phyloP scores from a whole-genome alignment of 1,139 yeast species.

The Suhomyces choctaworum region DNA sequence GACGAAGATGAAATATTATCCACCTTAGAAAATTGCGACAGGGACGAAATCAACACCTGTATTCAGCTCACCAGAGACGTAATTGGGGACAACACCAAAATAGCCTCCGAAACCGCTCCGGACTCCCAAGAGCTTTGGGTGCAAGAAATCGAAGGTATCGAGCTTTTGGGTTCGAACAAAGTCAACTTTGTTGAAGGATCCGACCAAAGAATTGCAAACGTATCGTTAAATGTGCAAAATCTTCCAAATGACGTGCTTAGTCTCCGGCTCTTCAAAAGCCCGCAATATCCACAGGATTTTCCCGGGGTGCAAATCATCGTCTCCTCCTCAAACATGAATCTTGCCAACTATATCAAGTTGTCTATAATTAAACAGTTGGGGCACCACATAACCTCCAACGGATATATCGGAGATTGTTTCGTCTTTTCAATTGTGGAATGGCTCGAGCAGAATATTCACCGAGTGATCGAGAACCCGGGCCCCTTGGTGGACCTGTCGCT shows the following conservation, averaged over 20 bases:
- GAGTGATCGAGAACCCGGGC: slow-evolving; percentile 72
- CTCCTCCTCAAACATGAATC: slow-evolving; percentile 41
- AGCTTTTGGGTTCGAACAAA: slow-evolving; percentile 46
- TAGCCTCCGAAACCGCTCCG: slow-evolving; percentile 14
- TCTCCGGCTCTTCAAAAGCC: slow-evolving; percentile 53
- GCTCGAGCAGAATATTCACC: slow-evolving; percentile 62
- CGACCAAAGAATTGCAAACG: slow-evolving; percentile 28
- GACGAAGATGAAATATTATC: slow-evolving; percentile 63
- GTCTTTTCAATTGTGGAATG: slow-evolving; percentile 69
- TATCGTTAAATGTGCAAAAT: slow-evolving; percentile 35
- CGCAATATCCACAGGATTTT: slow-evolving; percentile 55
- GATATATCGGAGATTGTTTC: slow-evolving; percentile 67
- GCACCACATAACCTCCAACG: slow-evolving; percentile 37
- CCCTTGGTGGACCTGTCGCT: slow-evolving; percentile 40
- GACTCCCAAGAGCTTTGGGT: slow-evolving; percentile 56
- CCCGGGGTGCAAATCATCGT: slow-evolving; percentile 65
- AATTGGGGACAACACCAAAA: slow-evolving; percentile 5
- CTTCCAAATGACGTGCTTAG: slow-evolving; percentile 37
- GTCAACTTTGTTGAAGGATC: slow-evolving; percentile 23
- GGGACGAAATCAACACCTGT: slow-evolving; percentile 54
- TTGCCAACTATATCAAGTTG: slow-evolving; percentile 75
- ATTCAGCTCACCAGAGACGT: slow-evolving; percentile 48
- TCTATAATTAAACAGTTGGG: slow-evolving; percentile 56
- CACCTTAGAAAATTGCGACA: slow-evolving; percentile 41
- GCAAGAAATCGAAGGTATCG: slow-evolving; percentile 73